phyloP scores from a whole-genome alignment of 768 basidiomycete species.

The Suillus decipiens region DNA sequence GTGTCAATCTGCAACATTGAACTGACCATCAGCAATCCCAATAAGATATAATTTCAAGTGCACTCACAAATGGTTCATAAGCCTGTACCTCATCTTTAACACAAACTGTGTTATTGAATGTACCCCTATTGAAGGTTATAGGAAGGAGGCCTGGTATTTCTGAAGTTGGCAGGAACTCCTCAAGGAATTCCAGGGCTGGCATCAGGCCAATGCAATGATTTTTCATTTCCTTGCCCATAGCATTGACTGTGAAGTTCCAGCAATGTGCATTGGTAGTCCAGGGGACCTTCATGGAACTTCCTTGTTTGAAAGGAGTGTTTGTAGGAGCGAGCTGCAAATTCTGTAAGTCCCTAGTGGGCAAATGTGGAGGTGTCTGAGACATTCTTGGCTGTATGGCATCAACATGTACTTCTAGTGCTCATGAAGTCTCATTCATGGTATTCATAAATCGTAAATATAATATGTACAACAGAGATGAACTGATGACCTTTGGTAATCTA shows the following conservation, averaged over 20 bases:
- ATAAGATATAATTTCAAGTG: neutral
- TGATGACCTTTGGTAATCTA: no score
- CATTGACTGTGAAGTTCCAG: neutral
- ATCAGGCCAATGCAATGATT: neutral
- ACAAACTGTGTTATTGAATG: neutral
- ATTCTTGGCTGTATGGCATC: no score
- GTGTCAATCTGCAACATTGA: neutral
- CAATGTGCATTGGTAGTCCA: neutral
- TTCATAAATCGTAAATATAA: no score
- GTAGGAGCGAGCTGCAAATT: no score
- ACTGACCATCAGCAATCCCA: neutral
- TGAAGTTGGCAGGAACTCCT: neutral
- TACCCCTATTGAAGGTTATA: neutral
- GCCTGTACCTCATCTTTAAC: neutral
- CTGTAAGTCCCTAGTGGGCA: no score
- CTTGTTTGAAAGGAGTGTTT: neutral
- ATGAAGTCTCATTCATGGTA: no score
- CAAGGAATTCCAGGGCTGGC: neutral
- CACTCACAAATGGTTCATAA: neutral
- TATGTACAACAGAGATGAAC: no score
- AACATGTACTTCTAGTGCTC: no score
- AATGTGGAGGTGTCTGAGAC: no score
- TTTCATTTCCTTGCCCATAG: neutral
- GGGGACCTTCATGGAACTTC: neutral
- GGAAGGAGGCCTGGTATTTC: neutral